phyloP scores from a whole-genome alignment of 257 asterid species.

The Lavandula angustifolia region DNA sequence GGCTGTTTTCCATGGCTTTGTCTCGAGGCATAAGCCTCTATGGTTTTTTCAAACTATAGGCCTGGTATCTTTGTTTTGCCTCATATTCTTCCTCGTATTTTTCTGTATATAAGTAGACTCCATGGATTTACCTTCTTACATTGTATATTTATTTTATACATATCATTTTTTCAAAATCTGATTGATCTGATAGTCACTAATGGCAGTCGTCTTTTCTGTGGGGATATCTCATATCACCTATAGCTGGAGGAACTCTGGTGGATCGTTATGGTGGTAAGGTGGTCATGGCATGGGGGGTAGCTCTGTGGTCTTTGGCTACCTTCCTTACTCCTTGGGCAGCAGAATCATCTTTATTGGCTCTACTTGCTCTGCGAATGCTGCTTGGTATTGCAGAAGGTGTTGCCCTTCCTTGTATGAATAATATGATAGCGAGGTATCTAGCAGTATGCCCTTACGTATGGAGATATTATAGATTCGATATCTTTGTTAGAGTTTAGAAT shows the following conservation, averaged over 20 bases:
- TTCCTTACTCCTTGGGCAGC: constrained; percentile 97
- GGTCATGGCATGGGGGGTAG: constrained; percentile 98
- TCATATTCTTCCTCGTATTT: constrained; percentile 21
- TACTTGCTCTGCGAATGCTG: constrained; percentile 78
- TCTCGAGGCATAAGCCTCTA: too few species aligned
- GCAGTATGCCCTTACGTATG: background rate
- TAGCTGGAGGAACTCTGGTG: constrained; percentile 93
- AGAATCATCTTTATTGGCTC: constrained; percentile 62
- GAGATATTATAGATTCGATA: background rate
- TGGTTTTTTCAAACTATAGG: constrained; percentile 7
- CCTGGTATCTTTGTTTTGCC: background rate
- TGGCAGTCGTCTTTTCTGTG: constrained; percentile 99
- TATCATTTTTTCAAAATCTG: constrained; percentile 37
- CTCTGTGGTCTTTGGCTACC: constrained; percentile 96
- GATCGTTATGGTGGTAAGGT: constrained; percentile 89
- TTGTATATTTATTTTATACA: constrained; percentile 11
- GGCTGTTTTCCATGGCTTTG: too few species aligned
- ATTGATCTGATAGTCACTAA: constrained; percentile 51
- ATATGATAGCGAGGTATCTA: constrained; percentile 82
- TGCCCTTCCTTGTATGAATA: constrained; percentile 99
- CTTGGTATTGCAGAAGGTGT: constrained; percentile 98
- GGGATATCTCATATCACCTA: constrained; percentile 98
- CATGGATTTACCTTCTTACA: background rate
- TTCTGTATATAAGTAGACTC: constrained; percentile 5
- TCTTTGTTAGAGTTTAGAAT: constrained; percentile 16